phyloP scores from a whole-genome alignment of 2,329 filamentous ascomycete genomes.

The Fusarium lateritium region DNA sequence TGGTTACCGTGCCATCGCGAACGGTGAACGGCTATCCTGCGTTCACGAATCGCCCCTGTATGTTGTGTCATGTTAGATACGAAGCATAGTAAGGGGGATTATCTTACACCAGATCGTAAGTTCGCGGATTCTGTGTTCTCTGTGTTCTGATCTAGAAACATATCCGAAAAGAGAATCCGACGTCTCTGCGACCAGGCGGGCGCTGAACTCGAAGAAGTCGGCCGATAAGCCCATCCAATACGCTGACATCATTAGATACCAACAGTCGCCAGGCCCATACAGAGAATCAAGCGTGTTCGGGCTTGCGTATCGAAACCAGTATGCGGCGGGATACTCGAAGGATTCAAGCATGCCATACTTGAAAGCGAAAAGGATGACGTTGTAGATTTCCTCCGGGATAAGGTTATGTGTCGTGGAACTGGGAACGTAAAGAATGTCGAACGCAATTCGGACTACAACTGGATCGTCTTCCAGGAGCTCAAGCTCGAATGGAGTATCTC shows the following conservation, averaged over 20 bases:
- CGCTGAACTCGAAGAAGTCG: background rate
- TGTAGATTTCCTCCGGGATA: background rate
- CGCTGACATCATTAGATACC: constrained; percentile 2
- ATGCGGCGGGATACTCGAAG: background rate
- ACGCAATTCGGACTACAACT: background rate
- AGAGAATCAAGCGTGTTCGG: background rate
- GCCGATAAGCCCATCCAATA: background rate
- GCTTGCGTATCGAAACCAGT: constrained; percentile 5
- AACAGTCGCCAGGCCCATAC: background rate
- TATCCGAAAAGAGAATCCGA: background rate
- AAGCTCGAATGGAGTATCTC: background rate
- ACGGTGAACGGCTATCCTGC: background rate
- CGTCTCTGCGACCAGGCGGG: background rate
- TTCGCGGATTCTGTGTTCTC: background rate
- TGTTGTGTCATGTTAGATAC: background rate
- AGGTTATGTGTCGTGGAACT: background rate
- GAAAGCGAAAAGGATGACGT: background rate
- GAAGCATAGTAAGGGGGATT: background rate
- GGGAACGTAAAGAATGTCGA: constrained; percentile 1
- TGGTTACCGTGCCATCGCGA: background rate
- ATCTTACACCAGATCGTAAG: background rate
- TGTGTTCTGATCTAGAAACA: background rate
- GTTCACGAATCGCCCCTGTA: background rate
- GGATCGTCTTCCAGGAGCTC: background rate
- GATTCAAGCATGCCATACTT: background rate